Evolutionary conservation across 768 basidiomycete species (phyloP), one percentile per base, ranked within the genome.

Genomic region (Pleurotus cornucopiae): DNA sequence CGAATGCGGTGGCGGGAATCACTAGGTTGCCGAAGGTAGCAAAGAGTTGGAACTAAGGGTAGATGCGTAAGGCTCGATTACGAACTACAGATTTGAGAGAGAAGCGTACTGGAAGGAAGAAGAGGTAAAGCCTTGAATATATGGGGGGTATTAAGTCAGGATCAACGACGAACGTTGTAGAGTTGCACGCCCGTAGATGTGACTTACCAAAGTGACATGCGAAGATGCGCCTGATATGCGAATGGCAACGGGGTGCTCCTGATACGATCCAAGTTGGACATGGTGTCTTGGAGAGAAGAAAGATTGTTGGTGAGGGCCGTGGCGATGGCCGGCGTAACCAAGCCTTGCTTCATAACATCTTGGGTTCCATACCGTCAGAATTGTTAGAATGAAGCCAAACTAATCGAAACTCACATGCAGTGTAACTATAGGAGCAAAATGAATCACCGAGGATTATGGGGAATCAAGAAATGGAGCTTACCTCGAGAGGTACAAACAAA

Each of bases 211-310:
- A 84, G 66, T 1, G 81, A 82, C 69, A 86, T 77, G 49, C 84
- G 72, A 34, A 87, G 69, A 61, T 87, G 85, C 20, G 81, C 82
- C 64, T 87, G 85, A 61, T 87, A 87, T 6, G 85, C 84, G 60
- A 86, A 87, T 2, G 85, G 85, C 54, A 87, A 70, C 5, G 85
- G 85, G 1, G 84, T 86, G 55, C 79, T 83, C 58, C 76, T 76
- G 57, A 87, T 82, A 40, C 85, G 76, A 57, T 87, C 84, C 7
- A 87, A 70, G 61, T 84, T 82, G 12, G 76, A 71, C 13, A 84
- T 67, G 0, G 81, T 76, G 55, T 87, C 85, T 64, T 85, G 83
- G 41, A 87, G 63, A 16, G 64, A 60, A 1, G 69, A 62, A 48
- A 87, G 68, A 30, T 73, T 76, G 57, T 65, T 75, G 20, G 74